Base-by-base conservation (phyloP, 345 rosid species). In the Carallia brachiata region DNA sequence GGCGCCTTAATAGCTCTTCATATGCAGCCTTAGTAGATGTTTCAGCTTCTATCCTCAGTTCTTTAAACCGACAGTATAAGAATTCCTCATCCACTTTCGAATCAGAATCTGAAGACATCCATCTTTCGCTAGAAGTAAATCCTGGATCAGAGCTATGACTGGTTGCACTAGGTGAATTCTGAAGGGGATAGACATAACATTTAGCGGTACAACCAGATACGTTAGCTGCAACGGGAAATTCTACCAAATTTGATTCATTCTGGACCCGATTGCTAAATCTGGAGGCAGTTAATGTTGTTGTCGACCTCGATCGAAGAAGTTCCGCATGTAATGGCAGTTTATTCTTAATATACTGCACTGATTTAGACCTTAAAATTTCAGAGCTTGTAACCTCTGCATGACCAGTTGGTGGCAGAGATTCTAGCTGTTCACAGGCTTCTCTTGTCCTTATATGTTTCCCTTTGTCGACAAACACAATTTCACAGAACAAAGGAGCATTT, bases 391-490 rank as follows among this genome's bases (percentile, higher is more conserved):
- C 54, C 5, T 48, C 76, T 40, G 54, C 55, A 68, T 47, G 73
- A 52, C 47, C 64, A 52, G 10, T 63, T 48, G 70, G 27, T 55
- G 60, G 66, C 18, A 70, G 62, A 63, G 66, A 61, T 50, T 52
- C 52, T 15, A 66, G 69, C 53, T 37, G 73, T 69, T 80, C 88
- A 39, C 73, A 68, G 72, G 91, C 85, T 78, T 84, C 86, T 77
- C 86, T 79, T 8, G 83, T 88, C 91, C 96, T 79, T 0, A 80
- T 39, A 70, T 62, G 83, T 52, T 80, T 84, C 56, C 93, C 91
- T 81, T 85, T 90, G 77, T 82, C 77, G 62, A 90, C 78, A 76
- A 88, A 84, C 86, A 84, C 82, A 69, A 90, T 84, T 80, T 86
- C 87, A 73, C 91, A 88, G 70, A 78, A 83, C 16, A 62, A 5